Conservation (phyloP, 1,284 basidiomycete species). For the Ceratorhiza oryzae-sativae region DNA sequence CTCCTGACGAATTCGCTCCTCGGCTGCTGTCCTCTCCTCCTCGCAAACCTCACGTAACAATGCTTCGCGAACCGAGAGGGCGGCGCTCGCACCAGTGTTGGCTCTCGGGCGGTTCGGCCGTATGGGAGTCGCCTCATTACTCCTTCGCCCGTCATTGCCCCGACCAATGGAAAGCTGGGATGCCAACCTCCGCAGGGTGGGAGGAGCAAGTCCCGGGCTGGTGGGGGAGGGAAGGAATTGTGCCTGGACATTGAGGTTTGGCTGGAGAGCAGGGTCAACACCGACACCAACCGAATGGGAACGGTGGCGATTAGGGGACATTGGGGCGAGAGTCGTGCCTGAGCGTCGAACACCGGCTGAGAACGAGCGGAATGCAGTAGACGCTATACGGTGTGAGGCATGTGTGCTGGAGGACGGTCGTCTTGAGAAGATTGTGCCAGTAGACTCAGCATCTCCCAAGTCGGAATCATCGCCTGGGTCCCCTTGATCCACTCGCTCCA, state of each 20-base stretch:
- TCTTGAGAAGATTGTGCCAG: constrained; percentile 20
- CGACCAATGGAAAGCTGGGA: constrained; percentile 16
- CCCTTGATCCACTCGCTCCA: constrained; percentile 21
- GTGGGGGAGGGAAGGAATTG: constrained; percentile 14
- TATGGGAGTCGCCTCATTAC: constrained; percentile 7
- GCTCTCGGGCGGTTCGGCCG: constrained; percentile 22
- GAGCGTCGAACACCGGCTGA: constrained; percentile 30
- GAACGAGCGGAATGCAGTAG: constrained; percentile 21
- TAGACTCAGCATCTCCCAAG: background rate
- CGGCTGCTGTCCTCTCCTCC: constrained; percentile 28
- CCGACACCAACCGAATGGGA: constrained; percentile 29
- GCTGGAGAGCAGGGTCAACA: constrained; percentile 25
- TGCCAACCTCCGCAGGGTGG: constrained; percentile 21
- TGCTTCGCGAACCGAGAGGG: constrained; percentile 21
- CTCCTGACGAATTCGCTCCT: constrained; percentile 33
- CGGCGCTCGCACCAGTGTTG: constrained; percentile 21
- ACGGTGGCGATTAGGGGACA: constrained; percentile 27
- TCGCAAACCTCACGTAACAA: constrained; percentile 31
- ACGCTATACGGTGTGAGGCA: background rate
- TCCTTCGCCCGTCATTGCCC: constrained; percentile 9
- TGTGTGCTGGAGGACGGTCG: constrained; percentile 15
- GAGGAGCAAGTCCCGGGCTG: constrained; percentile 11
- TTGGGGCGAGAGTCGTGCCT: constrained; percentile 7
- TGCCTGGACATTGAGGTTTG: constrained; percentile 31
- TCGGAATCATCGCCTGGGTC: constrained; percentile 25